Evolutionary conservation across 805 yeast species (phyloP), one percentile per base, ranked within the genome.

Genomic region (Phaffomyces opuntiae): DNA sequence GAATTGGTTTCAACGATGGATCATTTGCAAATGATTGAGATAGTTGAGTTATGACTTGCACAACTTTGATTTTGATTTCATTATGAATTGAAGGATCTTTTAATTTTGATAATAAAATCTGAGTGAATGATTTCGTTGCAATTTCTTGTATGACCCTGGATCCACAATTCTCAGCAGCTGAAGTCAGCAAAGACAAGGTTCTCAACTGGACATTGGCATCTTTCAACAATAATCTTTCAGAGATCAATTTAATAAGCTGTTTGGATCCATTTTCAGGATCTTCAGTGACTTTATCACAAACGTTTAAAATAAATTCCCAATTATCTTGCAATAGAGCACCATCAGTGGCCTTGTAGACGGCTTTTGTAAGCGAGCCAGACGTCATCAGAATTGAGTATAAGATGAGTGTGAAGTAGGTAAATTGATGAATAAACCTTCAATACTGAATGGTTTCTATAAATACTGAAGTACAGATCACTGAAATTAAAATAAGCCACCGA

Each of bases 81-180:
- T 69, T 63, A 66, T 90, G 96, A 31, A 83, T 75, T 16, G 35
- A 63, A 9, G 68, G 59, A 53, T 80, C 85, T 16, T 72, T 67
- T 9, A 78, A 68, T 49, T 88, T 65, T 44, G 70, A 67, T 29
- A 70, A 56, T 38, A 85, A 63, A 9, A 68, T 53, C 31, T 63
- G 61, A 16, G 81, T 75, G 56, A 82, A 81, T 3, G 67, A 53
- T 50, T 73, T 72, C 19, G 84, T 72, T 17, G 86, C 80, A 34
- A 85, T 74, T 52, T 77, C 80, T 48, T 70, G 80, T 53, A 77
- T 78, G 67, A 80, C 73, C 59, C 79, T 72, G 12, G 87, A 77
- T 4, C 90, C 90, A 62, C 91, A 83, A 61, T 84, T 85, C 59
- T 83, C 88, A 3, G 88, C 87, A 27, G 85, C 56, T 7, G 88